These are phyloP conservation scores for Xerophyta viscosa DNA, from an alignment of 106 monocot species.

Conservation along the genomic window DNA sequence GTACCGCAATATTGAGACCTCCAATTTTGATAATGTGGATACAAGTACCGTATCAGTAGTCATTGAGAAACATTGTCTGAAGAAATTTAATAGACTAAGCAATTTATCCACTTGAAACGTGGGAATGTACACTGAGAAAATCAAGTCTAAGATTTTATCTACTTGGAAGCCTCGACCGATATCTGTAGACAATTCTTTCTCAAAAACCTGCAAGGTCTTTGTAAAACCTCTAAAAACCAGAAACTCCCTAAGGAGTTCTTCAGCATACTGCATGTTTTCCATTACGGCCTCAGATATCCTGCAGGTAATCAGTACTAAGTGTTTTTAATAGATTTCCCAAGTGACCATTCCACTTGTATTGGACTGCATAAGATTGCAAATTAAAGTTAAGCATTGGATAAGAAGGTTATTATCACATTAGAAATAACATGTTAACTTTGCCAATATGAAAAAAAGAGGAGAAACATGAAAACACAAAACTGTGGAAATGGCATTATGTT, in stretches of 20 bases:
- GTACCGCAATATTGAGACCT: slow-evolving; percentile 65
- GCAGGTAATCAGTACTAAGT: no score
- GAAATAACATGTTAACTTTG: no score
- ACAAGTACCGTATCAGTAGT: slow-evolving; percentile 49
- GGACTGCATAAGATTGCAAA: no score
- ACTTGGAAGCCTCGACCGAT: slow-evolving; percentile 87
- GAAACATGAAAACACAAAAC: no score
- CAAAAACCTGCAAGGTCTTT: slow-evolving; percentile 62
- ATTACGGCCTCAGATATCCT: slow-evolving; percentile 10
- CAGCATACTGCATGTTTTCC: slow-evolving; percentile 95
- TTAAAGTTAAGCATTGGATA: no score
- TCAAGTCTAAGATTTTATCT: slow-evolving; percentile 78
- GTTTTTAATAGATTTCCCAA: no score
- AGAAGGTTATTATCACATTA: no score
- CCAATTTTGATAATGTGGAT: slow-evolving; percentile 61
- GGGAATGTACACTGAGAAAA: slow-evolving; percentile 79
- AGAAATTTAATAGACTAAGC: slow-evolving; percentile 58
- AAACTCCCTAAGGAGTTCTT: slow-evolving; percentile 88
- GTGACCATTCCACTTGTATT: no score
- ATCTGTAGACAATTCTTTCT: slow-evolving; percentile 73
- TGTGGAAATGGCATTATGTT: no score
- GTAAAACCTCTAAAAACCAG: slow-evolving; percentile 94
- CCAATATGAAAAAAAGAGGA: no score
- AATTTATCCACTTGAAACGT: slow-evolving; percentile 77
- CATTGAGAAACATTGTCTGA: slow-evolving; percentile 76